Base-by-base conservation (phyloP, 106 monocot species). In the Allium fistulosum region DNA sequence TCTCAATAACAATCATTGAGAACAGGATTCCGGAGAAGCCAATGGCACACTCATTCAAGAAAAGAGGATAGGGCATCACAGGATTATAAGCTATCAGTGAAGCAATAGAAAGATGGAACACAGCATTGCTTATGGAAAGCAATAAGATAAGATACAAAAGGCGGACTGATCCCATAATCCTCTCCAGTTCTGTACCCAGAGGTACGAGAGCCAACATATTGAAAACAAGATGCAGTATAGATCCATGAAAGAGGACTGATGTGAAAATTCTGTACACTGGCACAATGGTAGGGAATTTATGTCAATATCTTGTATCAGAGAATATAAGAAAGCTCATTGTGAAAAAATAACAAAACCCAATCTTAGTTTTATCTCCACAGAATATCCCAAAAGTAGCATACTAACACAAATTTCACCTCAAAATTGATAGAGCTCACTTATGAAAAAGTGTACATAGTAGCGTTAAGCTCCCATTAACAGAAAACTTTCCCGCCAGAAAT, bases 11-110 rank as follows among this genome's bases (percentile, higher is more conserved):
- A 75, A 96, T 92, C 88, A 96, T 80, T 28, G 91, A 80, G 74
- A 96, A 96, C 72, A 96, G 77, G 61, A 96, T 73, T 51, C 96
- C 96, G 67, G 92, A 96, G 74, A 96, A 96, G 53, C 96, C 96
- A 65, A 96, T 86, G 48, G 96, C 80, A 67, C 96, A 91, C 70
- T 96, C 84, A 73, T 76, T 9, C 15, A 64, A 48, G 48, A 91
- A 65, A 66, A 9, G 3, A 28, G 71, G 69, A 68, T 67, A 81
- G 61, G 77, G 66, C 57, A 86, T 46, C 45, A 96, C 13, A 53
- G 92, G 96, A 80, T 88, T 96, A 60, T 87, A 68, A 9, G 83
- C 81, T 58, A 84, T 76, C 62, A 84, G 17, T 48, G 84, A 80
- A 71, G 96, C 92, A 74, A 94, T 76, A 49, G 67, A 58, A 48